These are phyloP conservation scores for Alloascoidea africana DNA, from an alignment of 805 yeast genomes.

Conservation along the genomic window DNA sequence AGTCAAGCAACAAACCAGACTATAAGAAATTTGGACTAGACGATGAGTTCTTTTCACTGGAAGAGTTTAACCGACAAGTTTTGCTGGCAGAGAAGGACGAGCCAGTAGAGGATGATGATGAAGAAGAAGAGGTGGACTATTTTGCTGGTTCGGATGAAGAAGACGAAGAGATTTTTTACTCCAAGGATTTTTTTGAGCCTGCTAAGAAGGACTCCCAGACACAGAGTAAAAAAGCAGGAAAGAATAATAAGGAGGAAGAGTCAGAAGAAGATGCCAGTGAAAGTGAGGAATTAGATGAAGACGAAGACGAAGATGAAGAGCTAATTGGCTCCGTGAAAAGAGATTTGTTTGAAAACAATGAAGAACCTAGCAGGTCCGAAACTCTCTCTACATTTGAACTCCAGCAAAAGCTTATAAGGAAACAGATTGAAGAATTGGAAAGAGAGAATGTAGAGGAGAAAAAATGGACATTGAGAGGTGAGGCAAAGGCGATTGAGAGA, in stretches of 20 bases:
- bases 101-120: constrained; percentile 25
- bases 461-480: constrained; percentile 92
- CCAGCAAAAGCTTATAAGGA: constrained; percentile 62
- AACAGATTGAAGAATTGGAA: constrained; percentile 69
- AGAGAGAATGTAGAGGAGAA: constrained; percentile 81
- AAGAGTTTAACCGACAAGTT: constrained; percentile 68
- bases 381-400: constrained; percentile 64
- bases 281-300: constrained; percentile 16
- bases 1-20: constrained; percentile 5
- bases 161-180: constrained; percentile 29
- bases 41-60: constrained; percentile 74
- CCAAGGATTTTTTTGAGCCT: constrained; percentile 17
- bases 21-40: constrained; percentile 63
- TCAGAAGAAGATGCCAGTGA: constrained; percentile 2
- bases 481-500: constrained; percentile 66
- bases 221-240: constrained; percentile 4
- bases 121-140: constrained; percentile 31
- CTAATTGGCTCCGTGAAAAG: constrained; percentile 46
- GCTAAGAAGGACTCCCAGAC: constrained; percentile 31
- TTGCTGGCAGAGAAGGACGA: constrained; percentile 39
- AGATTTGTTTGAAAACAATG: constrained; percentile 35
- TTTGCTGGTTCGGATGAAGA: constrained; percentile 24
- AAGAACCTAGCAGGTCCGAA: constrained; percentile 12
- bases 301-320: constrained; percentile 45
- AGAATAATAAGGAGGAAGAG: constrained; percentile 5